Evolutionary conservation across 169 alveolate genomes (phyloP).

Genomic region (Plasmodium gallinaceum): DNA sequence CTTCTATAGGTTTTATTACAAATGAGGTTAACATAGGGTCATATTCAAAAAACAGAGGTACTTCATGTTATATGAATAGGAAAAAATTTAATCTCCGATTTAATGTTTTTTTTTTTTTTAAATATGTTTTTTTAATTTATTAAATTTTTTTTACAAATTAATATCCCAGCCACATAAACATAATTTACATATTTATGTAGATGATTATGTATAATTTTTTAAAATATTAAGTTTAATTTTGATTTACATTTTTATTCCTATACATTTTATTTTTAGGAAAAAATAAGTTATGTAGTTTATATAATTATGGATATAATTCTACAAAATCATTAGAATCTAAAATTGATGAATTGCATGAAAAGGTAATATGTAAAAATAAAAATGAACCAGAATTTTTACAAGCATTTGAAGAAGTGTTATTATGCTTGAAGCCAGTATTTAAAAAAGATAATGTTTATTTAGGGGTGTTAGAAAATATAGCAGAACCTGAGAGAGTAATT

Average conservation of each 20-base stretch:
- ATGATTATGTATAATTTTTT: not conserved
- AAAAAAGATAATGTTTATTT: slow-evolving; percentile 79
- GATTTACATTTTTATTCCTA: too few species aligned
- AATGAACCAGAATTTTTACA: slow-evolving; percentile 64
- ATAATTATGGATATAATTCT: slow-evolving; percentile 49
- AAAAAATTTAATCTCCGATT: too few species aligned
- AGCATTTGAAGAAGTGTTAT: slow-evolving; percentile 79
- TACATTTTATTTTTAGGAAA: slow-evolving; percentile 15
- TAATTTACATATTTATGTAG: not conserved
- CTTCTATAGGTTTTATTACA: slow-evolving; percentile 7
- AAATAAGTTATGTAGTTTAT: slow-evolving; percentile 5
- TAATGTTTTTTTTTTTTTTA: too few species aligned
- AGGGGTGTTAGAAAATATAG: slow-evolving; percentile 80
- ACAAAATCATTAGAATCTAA: slow-evolving; percentile 20
- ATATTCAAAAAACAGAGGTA: slow-evolving; percentile 11
- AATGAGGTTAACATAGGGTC: slow-evolving; percentile 5
- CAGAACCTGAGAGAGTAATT: slow-evolving; percentile 87
- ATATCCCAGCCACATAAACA: too few species aligned
- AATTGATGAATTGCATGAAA: slow-evolving; percentile 36
- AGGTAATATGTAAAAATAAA: slow-evolving; percentile 32
- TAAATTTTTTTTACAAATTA: too few species aligned
- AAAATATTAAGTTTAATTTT: too few species aligned
- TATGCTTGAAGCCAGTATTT: slow-evolving; percentile 79
- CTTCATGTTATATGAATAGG: not conserved
- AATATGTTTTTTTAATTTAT: too few species aligned